Evolutionary conservation across 208 protist genomes (phyloP).

Genomic region (Leishmania amazonensis): DNA sequence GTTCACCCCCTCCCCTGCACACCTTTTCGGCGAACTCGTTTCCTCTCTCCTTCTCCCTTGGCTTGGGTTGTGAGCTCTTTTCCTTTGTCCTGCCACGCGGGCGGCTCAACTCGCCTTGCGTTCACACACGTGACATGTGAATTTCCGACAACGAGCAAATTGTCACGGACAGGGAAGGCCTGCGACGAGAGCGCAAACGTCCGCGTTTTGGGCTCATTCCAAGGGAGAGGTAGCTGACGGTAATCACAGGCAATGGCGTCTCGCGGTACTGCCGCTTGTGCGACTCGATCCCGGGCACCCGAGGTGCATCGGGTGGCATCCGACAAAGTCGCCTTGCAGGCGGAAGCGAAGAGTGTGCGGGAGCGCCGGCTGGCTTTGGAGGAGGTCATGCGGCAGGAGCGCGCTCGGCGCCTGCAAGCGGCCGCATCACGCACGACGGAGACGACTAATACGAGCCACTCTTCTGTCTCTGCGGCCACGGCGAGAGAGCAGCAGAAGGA

Average conservation of each 20-base stretch:
- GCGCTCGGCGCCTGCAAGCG: constrained; percentile 21
- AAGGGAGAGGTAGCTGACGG: neutral
- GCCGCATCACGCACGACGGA: neutral
- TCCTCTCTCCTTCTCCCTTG: neutral
- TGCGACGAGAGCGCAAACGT: neutral
- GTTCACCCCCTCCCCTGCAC: neutral
- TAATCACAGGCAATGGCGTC: constrained; percentile 8
- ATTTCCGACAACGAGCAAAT: too few relatives aligned
- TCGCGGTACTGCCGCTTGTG: constrained; percentile 6
- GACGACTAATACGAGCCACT: too few relatives aligned
- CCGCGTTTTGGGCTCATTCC: neutral
- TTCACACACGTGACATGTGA: neutral
- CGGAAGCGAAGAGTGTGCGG: constrained; percentile 20
- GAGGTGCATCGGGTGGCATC: neutral
- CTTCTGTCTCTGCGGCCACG: neutral
- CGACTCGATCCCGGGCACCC: neutral
- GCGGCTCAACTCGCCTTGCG: neutral
- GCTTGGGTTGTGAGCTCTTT: neutral
- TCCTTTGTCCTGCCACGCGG: too few relatives aligned
- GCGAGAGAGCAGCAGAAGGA: neutral
- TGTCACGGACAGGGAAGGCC: neutral
- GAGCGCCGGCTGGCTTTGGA: constrained; percentile 21
- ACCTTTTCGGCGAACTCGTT: neutral
- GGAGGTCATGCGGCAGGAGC: constrained; percentile 32
- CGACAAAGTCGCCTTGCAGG: neutral